These are phyloP conservation scores for Paratinospora sagittata DNA, from an alignment of 164 flowering plant genomes.

Conservation along the genomic window DNA sequence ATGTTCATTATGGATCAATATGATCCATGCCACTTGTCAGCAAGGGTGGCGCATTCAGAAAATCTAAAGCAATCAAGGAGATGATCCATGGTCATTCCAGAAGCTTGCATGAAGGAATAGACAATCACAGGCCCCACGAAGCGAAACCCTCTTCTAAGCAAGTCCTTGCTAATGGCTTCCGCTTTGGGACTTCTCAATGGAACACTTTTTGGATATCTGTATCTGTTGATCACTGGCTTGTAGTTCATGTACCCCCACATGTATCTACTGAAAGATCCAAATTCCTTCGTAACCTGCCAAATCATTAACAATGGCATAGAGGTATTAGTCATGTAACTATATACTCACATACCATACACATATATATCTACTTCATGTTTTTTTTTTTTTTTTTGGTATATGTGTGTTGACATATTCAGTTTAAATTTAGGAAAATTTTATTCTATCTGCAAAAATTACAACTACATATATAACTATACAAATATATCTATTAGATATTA, in stretches of 20 bases:
- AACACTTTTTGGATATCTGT: conserved; percentile 61
- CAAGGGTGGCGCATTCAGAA: conserved; percentile 54
- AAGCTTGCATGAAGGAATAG: conserved; percentile 85
- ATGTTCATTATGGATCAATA: no score
- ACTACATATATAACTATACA: no score
- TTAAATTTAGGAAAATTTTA: no score
- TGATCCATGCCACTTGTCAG: conserved; percentile 39
- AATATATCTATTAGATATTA: no score
- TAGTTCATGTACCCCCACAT: conserved; percentile 69
- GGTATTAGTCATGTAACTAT: no score
- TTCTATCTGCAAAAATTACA: no score
- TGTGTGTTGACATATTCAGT: no score
- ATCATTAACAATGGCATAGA: no score
- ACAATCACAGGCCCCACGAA: conserved; percentile 81
- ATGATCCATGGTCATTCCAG: conserved; percentile 85
- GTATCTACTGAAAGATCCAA: conserved; percentile 72
- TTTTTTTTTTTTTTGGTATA: no score
- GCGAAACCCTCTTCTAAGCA: conserved; percentile 66
- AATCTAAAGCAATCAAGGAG: conserved; percentile 71
- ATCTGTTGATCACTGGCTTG: conserved; percentile 63
- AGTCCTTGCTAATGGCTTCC: conserved; percentile 71
- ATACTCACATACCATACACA: no score
- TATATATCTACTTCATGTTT: no score
- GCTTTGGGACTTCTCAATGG: conserved; percentile 76
- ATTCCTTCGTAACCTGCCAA: conserved; percentile 56